phyloP scores from a whole-genome alignment of 257 asterid genomes.

The Nicotiana obtusifolia region DNA sequence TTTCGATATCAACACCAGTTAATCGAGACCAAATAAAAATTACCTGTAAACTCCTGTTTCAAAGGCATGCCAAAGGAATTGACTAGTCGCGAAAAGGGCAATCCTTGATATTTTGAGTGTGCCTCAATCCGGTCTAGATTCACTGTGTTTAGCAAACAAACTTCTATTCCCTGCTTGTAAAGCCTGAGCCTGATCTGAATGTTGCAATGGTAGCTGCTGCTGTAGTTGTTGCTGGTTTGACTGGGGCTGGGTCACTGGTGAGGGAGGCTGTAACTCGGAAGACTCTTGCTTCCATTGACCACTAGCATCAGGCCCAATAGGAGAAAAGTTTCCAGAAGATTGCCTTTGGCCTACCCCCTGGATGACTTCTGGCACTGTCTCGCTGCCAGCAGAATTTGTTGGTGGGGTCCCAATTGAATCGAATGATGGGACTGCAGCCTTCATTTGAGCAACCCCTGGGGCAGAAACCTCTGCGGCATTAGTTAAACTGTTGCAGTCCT shows the following conservation, averaged over 20 bases:
- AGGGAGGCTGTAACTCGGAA: slow-evolving; percentile 35
- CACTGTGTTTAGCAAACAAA: slow-evolving; percentile 41
- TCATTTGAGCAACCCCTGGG: slow-evolving; percentile 36
- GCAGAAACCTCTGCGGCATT: slow-evolving; percentile 33
- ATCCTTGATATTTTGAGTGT: slow-evolving; percentile 13
- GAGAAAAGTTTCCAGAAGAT: slow-evolving; percentile 36
- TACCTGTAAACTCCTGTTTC: slow-evolving; percentile 60
- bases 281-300: slow-evolving; percentile 47
- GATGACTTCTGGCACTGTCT: slow-evolving; percentile 37
- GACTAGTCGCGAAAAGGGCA: slow-evolving; percentile 24
- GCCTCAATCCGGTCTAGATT: slow-evolving; percentile 57
- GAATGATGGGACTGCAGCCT: slow-evolving; percentile 40
- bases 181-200: slow-evolving; percentile 56
- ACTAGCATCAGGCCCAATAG: slow-evolving; percentile 39
- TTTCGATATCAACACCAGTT: not conserved
- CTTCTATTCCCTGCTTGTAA: slow-evolving; percentile 53
- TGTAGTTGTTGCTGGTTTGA: slow-evolving; percentile 31
- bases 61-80: slow-evolving; percentile 32
- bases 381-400: slow-evolving; percentile 33
- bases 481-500: slow-evolving; percentile 28
- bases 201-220: slow-evolving; percentile 24
- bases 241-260: slow-evolving; percentile 34
- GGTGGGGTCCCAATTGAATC: slow-evolving; percentile 40
- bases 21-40: slow-evolving; percentile 4
- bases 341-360: slow-evolving; percentile 50